Base-by-base conservation (phyloP, 768 basidiomycete genomes). In the Collybia nuda region DNA sequence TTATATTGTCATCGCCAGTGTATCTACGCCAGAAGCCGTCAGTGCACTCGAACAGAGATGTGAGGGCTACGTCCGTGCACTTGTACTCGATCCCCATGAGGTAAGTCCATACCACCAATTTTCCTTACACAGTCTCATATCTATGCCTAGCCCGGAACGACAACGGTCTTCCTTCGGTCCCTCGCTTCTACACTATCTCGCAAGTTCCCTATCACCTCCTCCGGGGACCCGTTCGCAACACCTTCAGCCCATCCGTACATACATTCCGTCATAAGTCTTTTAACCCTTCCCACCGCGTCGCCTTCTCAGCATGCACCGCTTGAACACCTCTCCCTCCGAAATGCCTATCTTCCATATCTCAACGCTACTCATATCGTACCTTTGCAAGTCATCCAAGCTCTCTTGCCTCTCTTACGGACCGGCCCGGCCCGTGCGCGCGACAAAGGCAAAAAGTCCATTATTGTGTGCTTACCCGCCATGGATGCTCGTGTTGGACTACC, bases 1-100 rank as follows among this genome's bases (percentile, higher is more conserved):
- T 0, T 94, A 87, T 60, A 87, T 93, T 58, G 86, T 95, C 32
- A 83, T 95, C 54, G 75, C 85, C 3, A 93, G 88, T 53, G 92
- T 93, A 15, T 71, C 83, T 0, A 82, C 79, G 5, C 79, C 85
- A 0, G 84, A 85, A 47, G 81, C 81, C n/a, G 83, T 82, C 29
- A 73, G 78, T 14, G 70, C 67, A 14, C 69, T 94, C 40, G 91
- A 95, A 64, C 72, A 70, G 29, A 71, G 73, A 53, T 80, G 82
- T 21, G 75, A 85, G 55, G 93, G 93, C 22, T 93, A 81, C 65
- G 80, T 93, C 49, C 85, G 86, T 44, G 91, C 86, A 0, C 78
- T 93, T 50, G 84, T 94, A 24, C 79, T 94, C 36, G 86, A 94
- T 67, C 86, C 91, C 0, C 74, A 73, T 46, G 85, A 92, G 77